Conservation (phyloP, 1,139 yeast genomes). For the Zygosaccharomyces sapae region DNA sequence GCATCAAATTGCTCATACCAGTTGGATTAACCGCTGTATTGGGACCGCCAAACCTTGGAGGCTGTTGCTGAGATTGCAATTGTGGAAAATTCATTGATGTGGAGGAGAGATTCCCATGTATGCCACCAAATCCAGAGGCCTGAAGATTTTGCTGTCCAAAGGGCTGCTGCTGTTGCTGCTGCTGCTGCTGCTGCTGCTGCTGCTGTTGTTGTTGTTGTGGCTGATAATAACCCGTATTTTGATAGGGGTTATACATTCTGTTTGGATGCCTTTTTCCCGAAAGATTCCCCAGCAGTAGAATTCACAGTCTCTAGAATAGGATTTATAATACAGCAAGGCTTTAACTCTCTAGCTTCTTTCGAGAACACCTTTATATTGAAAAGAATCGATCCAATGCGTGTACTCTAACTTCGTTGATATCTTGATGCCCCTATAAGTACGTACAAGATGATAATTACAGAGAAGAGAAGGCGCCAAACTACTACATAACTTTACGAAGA, state of each 20-base stretch:
- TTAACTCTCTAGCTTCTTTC: neutral
- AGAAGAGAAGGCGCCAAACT: neutral
- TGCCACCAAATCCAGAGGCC: constrained; percentile 13
- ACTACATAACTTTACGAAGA: no score
- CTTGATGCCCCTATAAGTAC: constrained; percentile 9
- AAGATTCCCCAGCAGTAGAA: neutral
- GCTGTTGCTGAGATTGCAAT: constrained; percentile 7
- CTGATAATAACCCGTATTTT: constrained; percentile 15
- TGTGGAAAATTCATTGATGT: constrained; percentile 11
- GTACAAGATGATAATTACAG: constrained; percentile 1
- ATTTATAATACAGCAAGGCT: neutral
- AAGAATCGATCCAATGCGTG: constrained; percentile 5
- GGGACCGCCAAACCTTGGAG: constrained; percentile 8
- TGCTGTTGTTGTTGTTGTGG: constrained; percentile 17
- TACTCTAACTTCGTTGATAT: neutral
- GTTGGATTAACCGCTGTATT: constrained; percentile 8
- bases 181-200: constrained; percentile 13
- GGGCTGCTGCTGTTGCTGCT: neutral
- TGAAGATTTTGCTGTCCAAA: constrained; percentile 10
- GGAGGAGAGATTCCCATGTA: constrained; percentile 15
- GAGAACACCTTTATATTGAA: neutral
- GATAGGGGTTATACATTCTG: constrained; percentile 16
- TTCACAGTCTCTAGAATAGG: neutral
- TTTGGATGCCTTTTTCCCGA: neutral
- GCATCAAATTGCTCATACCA: constrained; percentile 7